Evolutionary conservation across 176 grass and related monocot genomes (phyloP).

Genomic region (Bolboschoenus planiculmis): DNA sequence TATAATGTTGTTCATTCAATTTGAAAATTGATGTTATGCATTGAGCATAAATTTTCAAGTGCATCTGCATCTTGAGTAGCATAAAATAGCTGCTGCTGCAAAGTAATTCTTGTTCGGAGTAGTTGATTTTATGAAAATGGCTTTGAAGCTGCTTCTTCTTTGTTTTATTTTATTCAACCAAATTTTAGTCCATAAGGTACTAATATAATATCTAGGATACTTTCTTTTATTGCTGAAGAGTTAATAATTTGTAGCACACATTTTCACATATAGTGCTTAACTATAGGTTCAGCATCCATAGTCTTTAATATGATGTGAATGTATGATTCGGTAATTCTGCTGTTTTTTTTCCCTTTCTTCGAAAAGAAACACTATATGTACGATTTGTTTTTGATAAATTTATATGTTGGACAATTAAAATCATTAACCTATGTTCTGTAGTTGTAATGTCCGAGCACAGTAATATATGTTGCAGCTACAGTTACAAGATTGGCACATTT

Average conservation of each 20-base stretch:
- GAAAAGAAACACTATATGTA: not conserved
- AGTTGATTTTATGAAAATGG: not conserved
- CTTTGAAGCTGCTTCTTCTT: not conserved
- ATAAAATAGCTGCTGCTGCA: not conserved
- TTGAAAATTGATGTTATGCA: not conserved
- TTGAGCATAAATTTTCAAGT: not conserved
- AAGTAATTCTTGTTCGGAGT: not conserved
- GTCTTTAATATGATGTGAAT: not conserved
- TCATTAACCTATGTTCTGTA: too few species aligned
- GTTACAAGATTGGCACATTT: not conserved
- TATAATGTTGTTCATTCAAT: slow-evolving; percentile 9
- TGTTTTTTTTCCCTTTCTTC: not conserved
- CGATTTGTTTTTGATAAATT: too few species aligned
- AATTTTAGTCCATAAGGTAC: not conserved
- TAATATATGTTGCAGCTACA: not conserved
- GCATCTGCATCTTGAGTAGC: not conserved
- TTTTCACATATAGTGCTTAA: too few species aligned
- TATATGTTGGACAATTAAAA: too few species aligned
- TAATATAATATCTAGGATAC: not conserved
- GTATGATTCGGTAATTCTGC: not conserved
- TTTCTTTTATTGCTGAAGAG: not conserved
- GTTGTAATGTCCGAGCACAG: not conserved
- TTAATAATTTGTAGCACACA: not conserved
- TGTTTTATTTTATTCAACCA: not conserved
- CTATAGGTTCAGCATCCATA: not conserved